Evolutionary conservation across 768 basidiomycete genomes (phyloP), one percentile per base, ranked within the genome.

Genomic region (Leccinum imitatum): DNA sequence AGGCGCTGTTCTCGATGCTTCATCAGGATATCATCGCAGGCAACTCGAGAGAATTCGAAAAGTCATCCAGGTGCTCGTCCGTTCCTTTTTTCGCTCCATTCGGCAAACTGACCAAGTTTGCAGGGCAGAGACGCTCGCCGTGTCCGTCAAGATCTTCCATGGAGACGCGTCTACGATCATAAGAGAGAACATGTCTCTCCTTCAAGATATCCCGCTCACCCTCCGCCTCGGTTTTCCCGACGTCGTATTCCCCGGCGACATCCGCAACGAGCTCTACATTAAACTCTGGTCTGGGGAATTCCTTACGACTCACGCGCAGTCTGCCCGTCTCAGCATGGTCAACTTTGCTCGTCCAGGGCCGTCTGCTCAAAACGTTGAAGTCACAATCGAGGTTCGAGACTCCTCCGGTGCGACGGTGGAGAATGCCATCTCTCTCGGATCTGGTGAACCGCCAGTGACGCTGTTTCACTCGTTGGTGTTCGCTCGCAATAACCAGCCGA

Each of bases 281-380:
- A 97, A 97, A 73, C 82, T 98, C 0, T 98, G 95, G 95, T 89
- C 87, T 57, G 96, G 93, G 41, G 90, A 94, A 63, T 98, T 98
- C 70, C 75, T 80, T 3, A 76, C 84, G 0, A 78, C 83, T 3
- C 82, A 83, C 60, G 74, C 72, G 46, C 75, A 76, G 27, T 79
- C 86, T 44, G 73, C 87, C 3, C 87, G 88, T 48, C 74, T 78
- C 30, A 82, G 79, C 63, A 79, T 91, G 53, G 79, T 82, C 35
- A 77, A 73, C 57, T 84, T 90, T 72, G 80, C 85, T 21, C 82
- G 87, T 56, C 79, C 87, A 63, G 81, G 82, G 2, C 75, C 83
- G 11, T 65, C 78, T 30, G 76, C 78, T 35, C 74, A 73, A 37
- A 87, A 85, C 54, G 84, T 96, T 8, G 93, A 98, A 73, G 93